phyloP scores from a whole-genome alignment of 768 basidiomycete genomes.

The Tylopilus plumbeoviolaceoides region DNA sequence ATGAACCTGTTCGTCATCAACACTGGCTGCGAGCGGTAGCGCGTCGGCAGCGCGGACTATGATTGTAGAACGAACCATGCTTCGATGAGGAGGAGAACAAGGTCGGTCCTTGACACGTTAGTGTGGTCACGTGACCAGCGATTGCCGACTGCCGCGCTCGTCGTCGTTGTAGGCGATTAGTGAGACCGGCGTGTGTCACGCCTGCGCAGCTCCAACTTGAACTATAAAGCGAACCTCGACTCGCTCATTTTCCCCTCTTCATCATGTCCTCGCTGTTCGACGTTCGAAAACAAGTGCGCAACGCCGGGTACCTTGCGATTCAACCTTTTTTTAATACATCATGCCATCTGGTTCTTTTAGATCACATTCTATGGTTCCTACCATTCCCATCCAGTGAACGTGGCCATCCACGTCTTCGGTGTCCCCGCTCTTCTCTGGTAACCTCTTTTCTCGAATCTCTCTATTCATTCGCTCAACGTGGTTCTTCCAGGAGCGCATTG shows the following conservation, averaged over 20 bases:
- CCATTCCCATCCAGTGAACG: constrained; percentile 78
- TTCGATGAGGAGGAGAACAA: neutral
- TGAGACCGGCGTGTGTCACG: neutral
- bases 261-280: constrained; percentile 51
- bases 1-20: constrained; percentile 92
- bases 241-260: neutral
- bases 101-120: constrained; percentile 1
- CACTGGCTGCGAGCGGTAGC: constrained; percentile 89
- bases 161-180: no score
- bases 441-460: constrained; percentile 15
- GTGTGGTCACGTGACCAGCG: constrained; percentile 11
- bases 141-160: no score
- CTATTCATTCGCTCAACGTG: constrained; percentile 5
- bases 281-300: constrained; percentile 62
- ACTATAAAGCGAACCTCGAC: neutral
- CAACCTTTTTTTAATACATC: constrained; percentile 6
- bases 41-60: constrained; percentile 84
- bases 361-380: constrained; percentile 93
- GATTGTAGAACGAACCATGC: constrained; percentile 85
- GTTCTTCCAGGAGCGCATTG: constrained; percentile 52
- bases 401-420: constrained; percentile 80
- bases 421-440: constrained; percentile 85
- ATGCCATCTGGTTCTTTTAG: constrained; percentile 36
- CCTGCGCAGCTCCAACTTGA: neutral
- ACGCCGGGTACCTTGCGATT: constrained; percentile 1